Conservation (phyloP, 768 basidiomycete species). For the Mrakia hoshinonis region DNA sequence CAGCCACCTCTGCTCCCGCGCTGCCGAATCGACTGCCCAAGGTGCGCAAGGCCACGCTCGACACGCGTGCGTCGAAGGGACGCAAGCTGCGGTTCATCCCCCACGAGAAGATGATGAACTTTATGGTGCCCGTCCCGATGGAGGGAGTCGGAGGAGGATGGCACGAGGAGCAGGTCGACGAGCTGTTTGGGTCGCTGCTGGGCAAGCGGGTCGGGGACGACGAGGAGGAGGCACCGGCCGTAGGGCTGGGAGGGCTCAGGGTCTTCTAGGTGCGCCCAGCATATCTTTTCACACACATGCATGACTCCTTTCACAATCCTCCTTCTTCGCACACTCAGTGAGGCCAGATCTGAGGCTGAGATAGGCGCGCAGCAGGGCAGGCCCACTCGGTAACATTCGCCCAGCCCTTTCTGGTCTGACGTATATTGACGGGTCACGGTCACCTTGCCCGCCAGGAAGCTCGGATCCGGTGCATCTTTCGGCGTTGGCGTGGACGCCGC, state of each 20-base stretch:
- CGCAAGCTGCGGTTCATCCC: slow-evolving; percentile 84
- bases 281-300: no score
- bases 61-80: slow-evolving; percentile 92
- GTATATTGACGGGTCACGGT: no score
- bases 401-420: no score
- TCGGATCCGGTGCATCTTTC: no score
- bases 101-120: slow-evolving; percentile 93
- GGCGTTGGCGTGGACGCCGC: no score
- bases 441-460: no score
- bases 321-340: no score
- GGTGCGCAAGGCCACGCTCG: slow-evolving; percentile 62
- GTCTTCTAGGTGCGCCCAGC: slow-evolving; percentile 22
- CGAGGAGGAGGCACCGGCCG: slow-evolving; percentile 23
- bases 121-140: slow-evolving; percentile 75
- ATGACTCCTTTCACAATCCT: no score
- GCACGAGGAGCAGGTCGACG: slow-evolving; percentile 96
- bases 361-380: no score
- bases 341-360: no score
- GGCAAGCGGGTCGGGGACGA: slow-evolving; percentile 44
- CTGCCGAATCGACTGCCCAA: slow-evolving; percentile 24
- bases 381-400: no score
- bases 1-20: slow-evolving; percentile 11
- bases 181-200: slow-evolving; percentile 78
- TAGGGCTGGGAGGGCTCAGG: slow-evolving; percentile 21
- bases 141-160: slow-evolving; percentile 51